A percentile compares a stretch with the other conserved stretches of the same genome.
Conservation (phyloP, 306 rosid genomes). For the Lathyrus oleraceus region DNA sequence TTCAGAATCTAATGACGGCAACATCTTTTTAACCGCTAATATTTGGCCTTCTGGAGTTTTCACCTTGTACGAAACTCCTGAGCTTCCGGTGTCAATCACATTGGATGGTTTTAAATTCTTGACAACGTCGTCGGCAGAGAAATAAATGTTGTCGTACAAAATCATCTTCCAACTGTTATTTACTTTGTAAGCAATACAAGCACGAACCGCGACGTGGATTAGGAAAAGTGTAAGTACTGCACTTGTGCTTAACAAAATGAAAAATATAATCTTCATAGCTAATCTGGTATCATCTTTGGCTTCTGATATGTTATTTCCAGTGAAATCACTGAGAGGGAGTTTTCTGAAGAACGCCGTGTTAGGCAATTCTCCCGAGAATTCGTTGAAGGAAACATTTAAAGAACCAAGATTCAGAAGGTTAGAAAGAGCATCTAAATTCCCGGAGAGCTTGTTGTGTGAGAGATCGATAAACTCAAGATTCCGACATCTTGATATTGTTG, state of each 20-base stretch:
- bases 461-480: constrained; percentile 54
- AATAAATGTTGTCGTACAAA: constrained; percentile 59
- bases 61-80: constrained; percentile 78
- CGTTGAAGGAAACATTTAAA: constrained; percentile 75
- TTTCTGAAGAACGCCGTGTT: constrained; percentile 67
- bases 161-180: constrained; percentile 60
- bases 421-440: constrained; percentile 54
- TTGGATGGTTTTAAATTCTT: constrained; percentile 61
- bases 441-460: constrained; percentile 78
- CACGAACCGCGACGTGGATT: constrained; percentile 47
- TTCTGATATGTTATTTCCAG: constrained; percentile 50
- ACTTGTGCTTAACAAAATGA: constrained; percentile 56
- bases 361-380: constrained; percentile 74
- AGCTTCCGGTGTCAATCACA: constrained; percentile 78
- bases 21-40: constrained; percentile 77
- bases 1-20: constrained; percentile 54
- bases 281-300: constrained; percentile 36
- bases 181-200: constrained; percentile 38
- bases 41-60: constrained; percentile 53
- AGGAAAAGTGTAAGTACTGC: constrained; percentile 57
- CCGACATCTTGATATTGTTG: background rate
- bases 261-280: constrained; percentile 45
- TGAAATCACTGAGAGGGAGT: constrained; percentile 65
- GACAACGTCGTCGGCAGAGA: constrained; percentile 63
- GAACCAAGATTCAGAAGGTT: constrained; percentile 68